These are phyloP conservation scores for Capsicum baccatum DNA, from an alignment of 257 asterid species.

Conservation along the genomic window DNA sequence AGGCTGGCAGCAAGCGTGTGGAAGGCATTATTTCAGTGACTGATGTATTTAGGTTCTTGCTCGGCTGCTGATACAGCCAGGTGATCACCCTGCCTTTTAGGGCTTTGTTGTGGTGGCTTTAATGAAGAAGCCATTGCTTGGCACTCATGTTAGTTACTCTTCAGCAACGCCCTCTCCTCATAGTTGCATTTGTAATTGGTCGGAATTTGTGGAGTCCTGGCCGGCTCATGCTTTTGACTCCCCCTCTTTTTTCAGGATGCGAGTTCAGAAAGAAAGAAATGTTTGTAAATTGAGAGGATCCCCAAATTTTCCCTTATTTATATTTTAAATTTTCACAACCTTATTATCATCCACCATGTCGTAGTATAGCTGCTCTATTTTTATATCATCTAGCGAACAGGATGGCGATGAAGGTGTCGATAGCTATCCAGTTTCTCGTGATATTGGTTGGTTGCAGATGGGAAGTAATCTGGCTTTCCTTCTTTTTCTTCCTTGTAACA, in stretches of 20 bases:
- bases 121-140: constrained; percentile 25
- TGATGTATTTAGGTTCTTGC: constrained; percentile 68
- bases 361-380: constrained; percentile 19
- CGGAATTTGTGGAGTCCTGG: constrained; percentile 25
- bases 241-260: constrained; percentile 39
- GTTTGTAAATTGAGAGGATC: constrained; percentile 62
- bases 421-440: constrained; percentile 18
- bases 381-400: not conserved
- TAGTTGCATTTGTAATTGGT: constrained; percentile 29
- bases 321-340: constrained; percentile 26
- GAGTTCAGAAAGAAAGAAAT: constrained; percentile 37
- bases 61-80: constrained; percentile 47
- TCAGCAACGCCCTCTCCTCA: constrained; percentile 28
- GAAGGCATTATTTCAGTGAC: constrained; percentile 74
- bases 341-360: constrained; percentile 16
- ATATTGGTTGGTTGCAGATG: constrained; percentile 8
- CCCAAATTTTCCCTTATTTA: constrained; percentile 30
- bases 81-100: constrained; percentile 32
- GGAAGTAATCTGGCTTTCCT: not conserved
- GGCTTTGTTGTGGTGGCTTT: constrained; percentile 33
- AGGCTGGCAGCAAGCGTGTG: constrained; percentile 78
- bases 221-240: constrained; percentile 39
- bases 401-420: not conserved
- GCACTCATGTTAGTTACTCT: constrained; percentile 27
- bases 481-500: not conserved